Evolutionary conservation across 164 flowering plant genomes (phyloP).

Genomic region (Tinospora cordifolia): DNA sequence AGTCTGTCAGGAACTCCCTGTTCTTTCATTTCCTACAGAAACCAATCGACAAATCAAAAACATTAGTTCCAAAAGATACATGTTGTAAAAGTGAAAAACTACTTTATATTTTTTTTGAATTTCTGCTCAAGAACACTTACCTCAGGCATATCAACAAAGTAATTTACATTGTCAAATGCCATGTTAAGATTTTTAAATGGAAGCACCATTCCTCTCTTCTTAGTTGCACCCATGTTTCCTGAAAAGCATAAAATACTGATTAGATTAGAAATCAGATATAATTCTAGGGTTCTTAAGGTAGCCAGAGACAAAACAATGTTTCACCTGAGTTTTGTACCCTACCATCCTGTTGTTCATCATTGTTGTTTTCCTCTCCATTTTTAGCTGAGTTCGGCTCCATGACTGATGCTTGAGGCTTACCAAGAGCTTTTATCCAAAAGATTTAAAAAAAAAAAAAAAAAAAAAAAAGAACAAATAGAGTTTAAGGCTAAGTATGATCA

Average conservation of each 20-base stretch:
- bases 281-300: not conserved
- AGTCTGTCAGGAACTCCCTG: constrained; percentile 25
- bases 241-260: constrained; percentile 7
- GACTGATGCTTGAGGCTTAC: constrained; percentile 59
- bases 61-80: not conserved
- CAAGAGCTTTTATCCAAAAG: too few species aligned
- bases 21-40: constrained; percentile 29
- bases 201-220: constrained; percentile 85
- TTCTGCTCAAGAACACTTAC: constrained; percentile 30
- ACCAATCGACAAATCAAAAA: not conserved
- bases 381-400: constrained; percentile 38
- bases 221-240: constrained; percentile 6
- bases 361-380: constrained; percentile 30
- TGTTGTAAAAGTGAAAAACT: not conserved
- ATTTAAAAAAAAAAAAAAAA: too few species aligned
- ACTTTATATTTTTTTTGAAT: not conserved
- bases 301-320: not conserved
- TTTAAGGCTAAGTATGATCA: not conserved
- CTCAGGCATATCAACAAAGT: constrained; percentile 91
- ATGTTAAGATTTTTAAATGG: constrained; percentile 80
- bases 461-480: not conserved
- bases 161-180: constrained; percentile 72
- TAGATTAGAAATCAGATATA: not conserved
- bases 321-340: constrained; percentile 23
- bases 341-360: constrained; percentile 22